Evolutionary conservation across 1,284 basidiomycete species (phyloP).

Genomic region (Leccinum variabile): DNA sequence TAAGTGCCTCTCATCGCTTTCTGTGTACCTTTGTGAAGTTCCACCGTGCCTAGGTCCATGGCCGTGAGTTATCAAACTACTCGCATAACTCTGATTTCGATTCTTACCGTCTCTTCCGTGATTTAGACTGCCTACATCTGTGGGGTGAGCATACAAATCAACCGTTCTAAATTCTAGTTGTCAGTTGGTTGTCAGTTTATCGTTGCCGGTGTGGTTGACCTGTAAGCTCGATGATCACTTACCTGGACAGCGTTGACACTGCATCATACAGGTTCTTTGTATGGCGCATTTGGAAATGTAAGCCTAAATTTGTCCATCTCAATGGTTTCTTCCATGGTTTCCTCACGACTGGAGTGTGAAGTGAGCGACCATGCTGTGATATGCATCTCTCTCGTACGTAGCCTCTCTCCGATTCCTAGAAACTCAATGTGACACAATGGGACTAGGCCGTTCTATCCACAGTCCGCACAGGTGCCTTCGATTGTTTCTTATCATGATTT

Average conservation of each 20-base stretch:
- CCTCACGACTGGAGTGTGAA: not conserved
- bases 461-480: not conserved
- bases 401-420: not conserved
- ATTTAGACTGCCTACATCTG: conserved; percentile 4
- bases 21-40: not conserved
- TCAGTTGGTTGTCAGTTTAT: not conserved
- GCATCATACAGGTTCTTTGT: conserved; percentile 8
- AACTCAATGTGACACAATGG: not conserved
- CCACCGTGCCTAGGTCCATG: conserved; percentile 5
- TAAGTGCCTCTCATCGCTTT: not conserved
- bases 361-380: conserved; percentile 7
- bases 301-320: not conserved
- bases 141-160: conserved; percentile 2
- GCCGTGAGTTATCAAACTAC: not conserved
- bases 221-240: conserved; percentile 2
- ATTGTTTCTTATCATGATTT: not conserved
- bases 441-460: not conserved
- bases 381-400: conserved; percentile 10
- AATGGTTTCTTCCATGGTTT: not conserved
- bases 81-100: not conserved
- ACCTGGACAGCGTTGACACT: not conserved
- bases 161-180: not conserved
- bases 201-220: conserved; percentile 5
- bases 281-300: conserved; percentile 18
- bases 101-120: not conserved